Evolutionary conservation across 129 eudicot species (phyloP).

Genomic region (Tanacetum coccineum): DNA sequence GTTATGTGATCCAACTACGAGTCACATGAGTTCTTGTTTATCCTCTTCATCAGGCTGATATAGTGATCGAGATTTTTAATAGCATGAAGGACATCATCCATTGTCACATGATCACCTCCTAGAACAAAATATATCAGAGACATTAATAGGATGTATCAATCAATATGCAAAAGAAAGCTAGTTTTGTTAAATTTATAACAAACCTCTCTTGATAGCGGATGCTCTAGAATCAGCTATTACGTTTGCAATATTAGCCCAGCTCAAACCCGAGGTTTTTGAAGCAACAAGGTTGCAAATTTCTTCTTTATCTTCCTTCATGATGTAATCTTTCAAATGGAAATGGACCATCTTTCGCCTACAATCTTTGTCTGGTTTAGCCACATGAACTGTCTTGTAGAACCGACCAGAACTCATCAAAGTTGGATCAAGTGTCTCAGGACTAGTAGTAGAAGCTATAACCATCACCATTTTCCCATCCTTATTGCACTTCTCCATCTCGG

Average conservation of each 20-base stretch:
- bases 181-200: not conserved
- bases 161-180: not conserved
- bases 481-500: not conserved
- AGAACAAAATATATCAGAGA: not conserved
- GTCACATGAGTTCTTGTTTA: too few species aligned
- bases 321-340: not conserved
- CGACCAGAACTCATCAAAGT: not conserved
- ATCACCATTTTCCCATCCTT: not conserved
- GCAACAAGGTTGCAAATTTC: not conserved
- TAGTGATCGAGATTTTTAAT: too few species aligned
- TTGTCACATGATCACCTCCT: not conserved
- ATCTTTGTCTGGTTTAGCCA: not conserved
- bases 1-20: too few species aligned
- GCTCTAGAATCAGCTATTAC: not conserved
- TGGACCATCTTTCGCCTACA: not conserved
- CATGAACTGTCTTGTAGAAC: not conserved
- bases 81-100: not conserved
- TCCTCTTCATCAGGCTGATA: too few species aligned
- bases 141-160: too few species aligned
- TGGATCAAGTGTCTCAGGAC: not conserved
- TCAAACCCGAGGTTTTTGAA: not conserved
- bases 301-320: not conserved
- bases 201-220: not conserved
- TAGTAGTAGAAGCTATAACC: not conserved
- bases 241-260: not conserved